Evolutionary conservation across 1,284 basidiomycete genomes (phyloP), one percentile per base, ranked within the genome.

Genomic region (Athelia sp.): DNA sequence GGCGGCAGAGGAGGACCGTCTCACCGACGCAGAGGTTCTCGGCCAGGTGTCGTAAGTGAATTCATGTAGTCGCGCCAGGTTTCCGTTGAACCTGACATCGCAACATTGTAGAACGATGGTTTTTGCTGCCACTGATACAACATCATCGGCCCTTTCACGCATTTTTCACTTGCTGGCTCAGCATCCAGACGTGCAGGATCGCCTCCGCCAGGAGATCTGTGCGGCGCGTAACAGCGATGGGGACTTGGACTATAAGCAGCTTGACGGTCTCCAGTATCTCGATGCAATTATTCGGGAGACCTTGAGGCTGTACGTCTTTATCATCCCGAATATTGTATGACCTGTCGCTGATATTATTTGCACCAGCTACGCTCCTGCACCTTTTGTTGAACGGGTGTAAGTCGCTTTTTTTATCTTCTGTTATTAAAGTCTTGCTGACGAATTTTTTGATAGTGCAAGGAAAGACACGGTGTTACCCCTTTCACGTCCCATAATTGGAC

Each of bases 1-100:
- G 29, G 65, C 66, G 1, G 53, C 52, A n/a, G 56, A 51, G 4
- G 52, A 53, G 13, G 69, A 74, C 42, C 63, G 64, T 45, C 58
- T 75, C 44, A 68, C 59, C 42, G 72, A 75, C 47, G 56, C 58
- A 24, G 74, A 74, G 50, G 54, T 75, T 35, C 70, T 73, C 6
- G 74, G 73, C 0, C 74, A 76, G 53, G 72, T 76, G 69, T 74
- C 71, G 73, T 74, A 55, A 34, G 69, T 58, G 19, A 29, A 23
- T 19, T 43, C 14, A 4, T 14, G 32, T 13, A 34, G 11, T 31
- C 17, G 15, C 11, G n/a, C 40, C 1, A 4, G 4, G 26, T 29
- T 13, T 4, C 6, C 15, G 35, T 23, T 26, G 21, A 31, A 13
- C 26, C 40, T 21, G 45, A 15, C 22, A 21, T 21, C 29, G 14